phyloP scores from a whole-genome alignment of 345 rosid species.

The Euphorbia peplus region DNA sequence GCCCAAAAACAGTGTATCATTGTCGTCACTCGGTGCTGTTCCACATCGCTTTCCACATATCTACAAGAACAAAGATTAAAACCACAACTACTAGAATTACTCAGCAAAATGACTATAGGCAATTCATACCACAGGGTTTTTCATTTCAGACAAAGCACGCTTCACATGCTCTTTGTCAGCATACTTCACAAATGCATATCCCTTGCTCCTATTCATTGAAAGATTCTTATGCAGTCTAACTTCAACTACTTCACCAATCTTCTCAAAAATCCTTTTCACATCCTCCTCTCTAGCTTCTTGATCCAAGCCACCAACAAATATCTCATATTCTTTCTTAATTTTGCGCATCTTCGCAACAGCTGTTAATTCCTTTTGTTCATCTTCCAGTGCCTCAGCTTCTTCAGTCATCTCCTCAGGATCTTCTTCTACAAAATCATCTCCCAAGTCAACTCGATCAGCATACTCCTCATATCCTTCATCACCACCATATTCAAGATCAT shows the following conservation, averaged over 20 bases:
- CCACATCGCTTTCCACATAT: slow-evolving; percentile 64
- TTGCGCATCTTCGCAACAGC: slow-evolving; percentile 47
- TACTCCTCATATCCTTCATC: slow-evolving; percentile 53
- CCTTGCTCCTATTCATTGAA: slow-evolving; percentile 46
- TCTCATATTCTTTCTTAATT: slow-evolving; percentile 57
- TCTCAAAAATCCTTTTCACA: slow-evolving; percentile 51
- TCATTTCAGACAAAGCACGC: slow-evolving; percentile 57
- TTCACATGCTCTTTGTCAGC: slow-evolving; percentile 51
- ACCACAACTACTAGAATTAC: not conserved
- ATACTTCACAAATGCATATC: slow-evolving; percentile 67
- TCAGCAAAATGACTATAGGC: not conserved
- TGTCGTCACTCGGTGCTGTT: slow-evolving; percentile 66
- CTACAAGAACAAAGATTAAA: slow-evolving; percentile 28
- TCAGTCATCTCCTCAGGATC: slow-evolving; percentile 44
- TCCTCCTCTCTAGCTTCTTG: slow-evolving; percentile 58
- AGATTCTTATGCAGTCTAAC: slow-evolving; percentile 48
- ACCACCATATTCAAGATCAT: slow-evolving; percentile 26
- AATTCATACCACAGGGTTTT: slow-evolving; percentile 53
- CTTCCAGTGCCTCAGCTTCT: slow-evolving; percentile 43
- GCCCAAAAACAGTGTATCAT: slow-evolving; percentile 58
- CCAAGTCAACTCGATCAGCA: slow-evolving; percentile 54
- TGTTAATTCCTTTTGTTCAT: slow-evolving; percentile 45
- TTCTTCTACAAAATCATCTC: slow-evolving; percentile 41
- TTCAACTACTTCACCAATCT: slow-evolving; percentile 55
- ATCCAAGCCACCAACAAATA: slow-evolving; percentile 60